Evolutionary conservation across 2,329 filamentous ascomycete species (phyloP).

Genomic region (Monilinia aucupariae): DNA sequence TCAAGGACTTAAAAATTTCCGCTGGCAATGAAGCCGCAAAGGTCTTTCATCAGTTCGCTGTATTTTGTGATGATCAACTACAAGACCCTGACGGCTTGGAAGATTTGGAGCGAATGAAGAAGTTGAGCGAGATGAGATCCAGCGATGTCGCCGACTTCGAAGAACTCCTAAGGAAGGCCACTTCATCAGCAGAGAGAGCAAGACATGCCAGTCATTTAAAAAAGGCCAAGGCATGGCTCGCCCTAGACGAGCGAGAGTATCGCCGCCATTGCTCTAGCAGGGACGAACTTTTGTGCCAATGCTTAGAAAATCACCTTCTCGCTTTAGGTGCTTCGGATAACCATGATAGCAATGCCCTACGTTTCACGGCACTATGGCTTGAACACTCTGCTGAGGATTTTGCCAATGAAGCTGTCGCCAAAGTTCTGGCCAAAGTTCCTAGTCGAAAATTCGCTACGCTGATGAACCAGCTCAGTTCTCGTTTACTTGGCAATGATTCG

Average conservation of each 20-base stretch:
- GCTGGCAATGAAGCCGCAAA: slow-evolving; percentile 71
- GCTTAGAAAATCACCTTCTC: slow-evolving; percentile 87
- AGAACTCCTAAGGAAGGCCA: slow-evolving; percentile 44
- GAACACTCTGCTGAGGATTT: slow-evolving; percentile 71
- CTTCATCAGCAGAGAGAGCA: slow-evolving; percentile 46
- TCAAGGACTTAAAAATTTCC: slow-evolving; percentile 67
- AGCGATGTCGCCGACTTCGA: slow-evolving; percentile 74
- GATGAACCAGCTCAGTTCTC: slow-evolving; percentile 96
- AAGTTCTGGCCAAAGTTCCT: slow-evolving; percentile 67
- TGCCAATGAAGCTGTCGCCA: slow-evolving; percentile 71
- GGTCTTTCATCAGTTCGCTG: slow-evolving; percentile 91
- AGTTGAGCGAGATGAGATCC: slow-evolving; percentile 71
- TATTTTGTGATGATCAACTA: slow-evolving; percentile 91
- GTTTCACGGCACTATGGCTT: slow-evolving; percentile 92
- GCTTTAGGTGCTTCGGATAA: slow-evolving; percentile 80
- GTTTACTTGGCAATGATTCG: slow-evolving; percentile 64
- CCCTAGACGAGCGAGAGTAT: slow-evolving; percentile 84
- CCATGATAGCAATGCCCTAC: slow-evolving; percentile 81
- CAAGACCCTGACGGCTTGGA: slow-evolving; percentile 80
- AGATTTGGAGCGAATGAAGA: slow-evolving; percentile 75
- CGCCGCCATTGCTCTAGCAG: slow-evolving; percentile 70
- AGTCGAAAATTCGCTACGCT: slow-evolving; percentile 87
- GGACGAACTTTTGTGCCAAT: slow-evolving; percentile 78
- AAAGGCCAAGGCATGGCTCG: slow-evolving; percentile 81
- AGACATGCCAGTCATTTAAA: slow-evolving; percentile 55